A percentile compares a stretch with the other conserved stretches of the same genome.
phyloP scores from a whole-genome alignment of 768 basidiomycete genomes.

The Boletus vermiculosoides region DNA sequence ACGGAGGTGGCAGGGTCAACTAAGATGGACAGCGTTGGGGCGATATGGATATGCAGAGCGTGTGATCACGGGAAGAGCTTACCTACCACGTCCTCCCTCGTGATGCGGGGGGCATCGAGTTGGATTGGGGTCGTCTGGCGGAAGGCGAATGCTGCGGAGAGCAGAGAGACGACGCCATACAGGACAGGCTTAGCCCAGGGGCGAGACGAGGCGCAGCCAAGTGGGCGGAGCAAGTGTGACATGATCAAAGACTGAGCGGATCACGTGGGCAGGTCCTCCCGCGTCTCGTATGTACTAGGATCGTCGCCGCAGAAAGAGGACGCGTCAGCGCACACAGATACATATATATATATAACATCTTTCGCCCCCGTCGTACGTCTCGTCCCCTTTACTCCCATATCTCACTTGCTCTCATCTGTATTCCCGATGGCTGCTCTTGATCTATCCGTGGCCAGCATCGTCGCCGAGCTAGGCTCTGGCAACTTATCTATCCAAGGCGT shows the following conservation, averaged over 20 bases:
- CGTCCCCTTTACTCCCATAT: slow-evolving; percentile 13
- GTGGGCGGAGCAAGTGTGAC: slow-evolving; percentile 6
- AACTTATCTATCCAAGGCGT: slow-evolving; percentile 23
- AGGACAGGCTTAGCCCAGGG: slow-evolving; percentile 25
- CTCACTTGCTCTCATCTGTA: slow-evolving; percentile 20
- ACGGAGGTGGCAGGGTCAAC: slow-evolving; percentile 77
- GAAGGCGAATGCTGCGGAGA: slow-evolving; percentile 30
- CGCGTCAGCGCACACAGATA: slow-evolving; percentile 28
- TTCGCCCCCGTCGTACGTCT: slow-evolving; percentile 25
- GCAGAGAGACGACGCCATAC: slow-evolving; percentile 35
- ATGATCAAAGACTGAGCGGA: slow-evolving; percentile 1
- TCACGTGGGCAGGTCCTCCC: slow-evolving; percentile 12
- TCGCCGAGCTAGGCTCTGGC: slow-evolving; percentile 26
- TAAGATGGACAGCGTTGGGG: slow-evolving; percentile 21
- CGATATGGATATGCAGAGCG: neutral
- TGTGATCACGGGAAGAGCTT: neutral
- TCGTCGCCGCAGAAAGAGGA: slow-evolving; percentile 14
- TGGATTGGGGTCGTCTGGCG: slow-evolving; percentile 35
- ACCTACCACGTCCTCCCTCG: slow-evolving; percentile 23
- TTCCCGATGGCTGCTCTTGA: slow-evolving; percentile 23
- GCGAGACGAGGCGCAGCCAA: slow-evolving; percentile 2
- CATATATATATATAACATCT: too few species aligned
- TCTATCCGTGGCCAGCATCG: slow-evolving; percentile 20
- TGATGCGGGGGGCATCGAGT: slow-evolving; percentile 42
- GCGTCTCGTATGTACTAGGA: neutral